Percentiles rank a stretch among this genome's conserved stretches.
These are phyloP conservation scores for Colletotrichum falcatum DNA, from an alignment of 2,329 filamentous ascomycete species.

Conservation along the genomic window DNA sequence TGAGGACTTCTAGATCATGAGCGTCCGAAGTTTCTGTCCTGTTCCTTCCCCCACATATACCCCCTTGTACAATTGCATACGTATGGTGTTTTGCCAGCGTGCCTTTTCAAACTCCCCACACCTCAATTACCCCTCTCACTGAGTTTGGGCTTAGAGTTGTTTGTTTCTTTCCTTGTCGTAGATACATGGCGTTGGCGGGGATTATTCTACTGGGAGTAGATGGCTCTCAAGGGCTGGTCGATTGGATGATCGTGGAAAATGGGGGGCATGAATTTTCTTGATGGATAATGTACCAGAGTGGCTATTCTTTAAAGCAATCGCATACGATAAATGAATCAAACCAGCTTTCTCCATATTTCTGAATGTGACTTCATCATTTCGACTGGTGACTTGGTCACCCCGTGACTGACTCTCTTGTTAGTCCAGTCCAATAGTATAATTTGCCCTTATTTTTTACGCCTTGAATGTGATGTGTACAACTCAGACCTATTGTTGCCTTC, in stretches of 20 bases:
- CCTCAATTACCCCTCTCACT: constrained; percentile 13
- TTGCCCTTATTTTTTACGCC: background rate
- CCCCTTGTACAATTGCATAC: constrained; percentile 43
- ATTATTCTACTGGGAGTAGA: constrained; percentile 34
- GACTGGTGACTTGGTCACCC: background rate
- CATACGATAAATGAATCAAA: constrained; percentile 17
- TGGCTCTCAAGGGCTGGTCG: constrained; percentile 31
- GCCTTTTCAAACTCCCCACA: constrained; percentile 42
- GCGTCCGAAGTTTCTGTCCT: constrained; percentile 33
- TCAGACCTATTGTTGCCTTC: background rate
- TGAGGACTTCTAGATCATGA: constrained; percentile 85
- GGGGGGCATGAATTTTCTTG: constrained; percentile 38
- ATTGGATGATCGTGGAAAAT: constrained; percentile 38
- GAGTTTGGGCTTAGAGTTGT: constrained; percentile 24
- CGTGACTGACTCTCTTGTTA: too few relatives aligned
- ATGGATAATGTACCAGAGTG: constrained; percentile 38
- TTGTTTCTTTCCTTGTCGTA: constrained; percentile 17
- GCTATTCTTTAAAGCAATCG: constrained; percentile 29
- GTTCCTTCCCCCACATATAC: constrained; percentile 41
- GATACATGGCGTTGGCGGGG: constrained; percentile 35
- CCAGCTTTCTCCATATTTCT: background rate
- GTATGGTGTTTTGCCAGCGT: constrained; percentile 44
- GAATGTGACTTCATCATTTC: background rate
- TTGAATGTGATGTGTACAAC: background rate
- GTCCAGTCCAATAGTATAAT: background rate